phyloP scores from a whole-genome alignment of 2,329 filamentous ascomycete genomes.

The Gnomoniopsis sp. region DNA sequence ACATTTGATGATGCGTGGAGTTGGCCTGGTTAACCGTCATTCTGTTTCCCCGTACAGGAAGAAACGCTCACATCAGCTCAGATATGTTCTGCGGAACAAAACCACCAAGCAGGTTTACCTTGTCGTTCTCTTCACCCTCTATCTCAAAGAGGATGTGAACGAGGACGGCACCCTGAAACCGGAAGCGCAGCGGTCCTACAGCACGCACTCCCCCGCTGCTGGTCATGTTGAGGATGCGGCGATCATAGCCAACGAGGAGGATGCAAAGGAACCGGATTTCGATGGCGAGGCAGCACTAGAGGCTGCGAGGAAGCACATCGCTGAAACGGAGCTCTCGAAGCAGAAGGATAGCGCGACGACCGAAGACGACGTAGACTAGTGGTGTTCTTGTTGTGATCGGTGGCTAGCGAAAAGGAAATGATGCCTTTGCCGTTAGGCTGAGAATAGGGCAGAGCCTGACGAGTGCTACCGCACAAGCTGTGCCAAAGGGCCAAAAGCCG shows the following conservation, averaged over 20 bases:
- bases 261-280: constrained; percentile 19
- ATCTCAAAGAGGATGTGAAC: constrained; percentile 64
- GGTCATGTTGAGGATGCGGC: constrained; percentile 21
- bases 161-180: constrained; percentile 55
- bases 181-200: constrained; percentile 27
- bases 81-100: constrained; percentile 87
- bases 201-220: constrained; percentile 26
- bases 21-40: constrained; percentile 21
- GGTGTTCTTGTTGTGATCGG: neutral
- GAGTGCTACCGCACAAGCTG: no score
- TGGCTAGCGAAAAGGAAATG: neutral
- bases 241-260: constrained; percentile 22
- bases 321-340: constrained; percentile 22
- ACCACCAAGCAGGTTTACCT: constrained; percentile 72
- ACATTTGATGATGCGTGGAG: constrained; percentile 22
- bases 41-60: constrained; percentile 19
- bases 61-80: constrained; percentile 76
- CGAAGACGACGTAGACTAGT: constrained; percentile 22
- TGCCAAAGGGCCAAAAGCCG: no score
- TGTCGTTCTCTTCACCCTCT: constrained; percentile 75
- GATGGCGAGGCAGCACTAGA: constrained; percentile 35
- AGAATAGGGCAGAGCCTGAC: neutral
- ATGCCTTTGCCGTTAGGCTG: neutral
- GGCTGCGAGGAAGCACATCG: constrained; percentile 35
- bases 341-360: constrained; percentile 20